These are phyloP conservation scores for Phytopythium delawarense DNA, from an alignment of 352 stramenopile species.

Conservation along the genomic window DNA sequence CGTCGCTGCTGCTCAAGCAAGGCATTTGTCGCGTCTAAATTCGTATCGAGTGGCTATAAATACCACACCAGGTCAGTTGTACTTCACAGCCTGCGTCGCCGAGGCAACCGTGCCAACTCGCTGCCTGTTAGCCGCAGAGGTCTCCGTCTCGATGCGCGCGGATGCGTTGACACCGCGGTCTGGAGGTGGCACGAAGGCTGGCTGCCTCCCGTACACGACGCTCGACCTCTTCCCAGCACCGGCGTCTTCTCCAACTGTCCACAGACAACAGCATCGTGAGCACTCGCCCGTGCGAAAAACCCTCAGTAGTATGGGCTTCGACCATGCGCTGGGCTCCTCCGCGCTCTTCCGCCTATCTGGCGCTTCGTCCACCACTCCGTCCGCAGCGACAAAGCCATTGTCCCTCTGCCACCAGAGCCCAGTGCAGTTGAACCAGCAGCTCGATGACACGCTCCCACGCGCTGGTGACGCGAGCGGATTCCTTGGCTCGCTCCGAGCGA, in stretches of 20 bases:
- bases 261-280: not conserved
- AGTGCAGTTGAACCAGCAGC: not conserved
- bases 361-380: constrained; percentile 4
- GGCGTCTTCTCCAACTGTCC: not conserved
- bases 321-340: not conserved
- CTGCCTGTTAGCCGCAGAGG: too few relatives aligned
- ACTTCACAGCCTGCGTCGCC: too few relatives aligned
- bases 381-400: not conserved
- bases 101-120: too few relatives aligned
- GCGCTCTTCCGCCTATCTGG: constrained; percentile 2
- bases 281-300: not conserved
- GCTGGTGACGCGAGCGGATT: constrained; percentile 9
- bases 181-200: not conserved
- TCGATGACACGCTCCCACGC: not conserved
- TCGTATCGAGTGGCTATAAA: too few relatives aligned
- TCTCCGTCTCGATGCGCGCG: not conserved
- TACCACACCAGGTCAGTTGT: too few relatives aligned
- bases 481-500: constrained; percentile 28
- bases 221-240: not conserved
- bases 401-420: not conserved
- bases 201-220: constrained; percentile 1
- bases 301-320: not conserved
- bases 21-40: too few relatives aligned
- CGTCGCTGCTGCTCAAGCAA: too few relatives aligned
- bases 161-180: not conserved